Conservation (phyloP, 2,329 filamentous ascomycete genomes). For the Penicillium olsonii region DNA sequence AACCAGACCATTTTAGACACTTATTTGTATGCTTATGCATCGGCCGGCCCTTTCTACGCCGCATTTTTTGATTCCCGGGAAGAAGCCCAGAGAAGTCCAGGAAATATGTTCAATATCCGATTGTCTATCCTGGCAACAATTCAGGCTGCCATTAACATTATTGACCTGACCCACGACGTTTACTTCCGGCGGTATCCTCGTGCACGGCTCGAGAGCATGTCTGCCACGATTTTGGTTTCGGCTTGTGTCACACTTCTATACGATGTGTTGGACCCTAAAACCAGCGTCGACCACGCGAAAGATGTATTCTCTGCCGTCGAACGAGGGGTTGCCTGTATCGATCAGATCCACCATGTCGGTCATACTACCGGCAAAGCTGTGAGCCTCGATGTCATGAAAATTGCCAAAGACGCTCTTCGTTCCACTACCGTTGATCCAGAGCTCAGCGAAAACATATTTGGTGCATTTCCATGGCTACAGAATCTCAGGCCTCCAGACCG, state of each 20-base stretch:
- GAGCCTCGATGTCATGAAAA: slow-evolving; percentile 20
- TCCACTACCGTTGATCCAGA: too few relatives aligned
- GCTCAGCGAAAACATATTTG: too few relatives aligned
- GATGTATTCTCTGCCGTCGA: slow-evolving; percentile 8
- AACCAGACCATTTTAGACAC: too few relatives aligned
- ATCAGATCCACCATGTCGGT: slow-evolving; percentile 16
- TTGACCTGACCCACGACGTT: neutral
- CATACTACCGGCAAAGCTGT: slow-evolving; percentile 13
- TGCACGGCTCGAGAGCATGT: neutral
- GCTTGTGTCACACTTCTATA: neutral
- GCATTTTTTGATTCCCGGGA: too few relatives aligned
- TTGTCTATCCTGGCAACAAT: too few relatives aligned
- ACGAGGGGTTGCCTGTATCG: slow-evolving; percentile 14
- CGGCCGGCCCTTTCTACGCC: too few relatives aligned
- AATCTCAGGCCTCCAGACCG: too few relatives aligned
- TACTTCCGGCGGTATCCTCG: neutral
- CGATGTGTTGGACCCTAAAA: neutral
- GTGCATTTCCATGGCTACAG: too few relatives aligned
- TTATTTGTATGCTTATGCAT: too few relatives aligned
- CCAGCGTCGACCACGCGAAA: neutral
- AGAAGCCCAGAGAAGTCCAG: too few relatives aligned
- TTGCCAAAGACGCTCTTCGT: slow-evolving; percentile 18
- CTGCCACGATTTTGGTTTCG: slow-evolving; percentile 12
- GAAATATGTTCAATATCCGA: too few relatives aligned
- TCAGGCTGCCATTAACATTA: neutral